Evolutionary conservation across 805 yeast genomes (phyloP).

Genomic region (Metschnikowia santaceciliae): DNA sequence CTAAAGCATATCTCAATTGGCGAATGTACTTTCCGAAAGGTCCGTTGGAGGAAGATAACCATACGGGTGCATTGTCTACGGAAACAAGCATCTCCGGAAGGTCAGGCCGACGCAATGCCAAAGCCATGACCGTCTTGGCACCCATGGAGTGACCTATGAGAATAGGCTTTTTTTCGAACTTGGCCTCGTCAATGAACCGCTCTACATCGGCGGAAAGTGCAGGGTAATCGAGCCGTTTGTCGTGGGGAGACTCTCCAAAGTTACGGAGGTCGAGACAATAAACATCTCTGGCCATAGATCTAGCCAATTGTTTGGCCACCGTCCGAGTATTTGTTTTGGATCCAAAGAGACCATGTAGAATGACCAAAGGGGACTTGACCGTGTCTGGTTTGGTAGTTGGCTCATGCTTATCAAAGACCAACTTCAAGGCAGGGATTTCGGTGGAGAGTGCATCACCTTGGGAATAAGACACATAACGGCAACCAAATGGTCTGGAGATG

Average conservation of each 20-base stretch:
- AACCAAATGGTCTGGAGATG: not conserved
- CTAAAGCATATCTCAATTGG: conserved; percentile 56
- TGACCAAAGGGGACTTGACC: conserved; percentile 58
- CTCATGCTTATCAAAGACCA: conserved; percentile 49
- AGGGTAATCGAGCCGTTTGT: conserved; percentile 67
- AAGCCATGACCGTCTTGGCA: conserved; percentile 89
- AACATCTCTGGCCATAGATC: conserved; percentile 49
- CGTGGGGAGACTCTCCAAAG: conserved; percentile 90
- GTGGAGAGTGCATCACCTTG: conserved; percentile 31
- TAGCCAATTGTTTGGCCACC: conserved; percentile 60
- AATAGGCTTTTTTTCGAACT: conserved; percentile 43
- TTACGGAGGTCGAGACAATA: conserved; percentile 78
- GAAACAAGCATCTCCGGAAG: conserved; percentile 59
- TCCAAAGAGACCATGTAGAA: conserved; percentile 90
- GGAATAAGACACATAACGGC: not conserved
- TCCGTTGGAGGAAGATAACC: conserved; percentile 46
- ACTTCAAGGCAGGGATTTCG: conserved; percentile 47
- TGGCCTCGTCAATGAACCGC: conserved; percentile 50
- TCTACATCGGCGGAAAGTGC: conserved; percentile 86
- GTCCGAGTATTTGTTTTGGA: conserved; percentile 74
- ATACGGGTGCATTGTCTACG: conserved; percentile 90
- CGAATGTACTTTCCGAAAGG: conserved; percentile 64
- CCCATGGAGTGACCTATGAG: conserved; percentile 87
- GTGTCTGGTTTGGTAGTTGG: conserved; percentile 17
- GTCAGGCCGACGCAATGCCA: conserved; percentile 64